Evolutionary conservation across 306 rosid species (phyloP).

Genomic region (Canavalia gladiata): DNA sequence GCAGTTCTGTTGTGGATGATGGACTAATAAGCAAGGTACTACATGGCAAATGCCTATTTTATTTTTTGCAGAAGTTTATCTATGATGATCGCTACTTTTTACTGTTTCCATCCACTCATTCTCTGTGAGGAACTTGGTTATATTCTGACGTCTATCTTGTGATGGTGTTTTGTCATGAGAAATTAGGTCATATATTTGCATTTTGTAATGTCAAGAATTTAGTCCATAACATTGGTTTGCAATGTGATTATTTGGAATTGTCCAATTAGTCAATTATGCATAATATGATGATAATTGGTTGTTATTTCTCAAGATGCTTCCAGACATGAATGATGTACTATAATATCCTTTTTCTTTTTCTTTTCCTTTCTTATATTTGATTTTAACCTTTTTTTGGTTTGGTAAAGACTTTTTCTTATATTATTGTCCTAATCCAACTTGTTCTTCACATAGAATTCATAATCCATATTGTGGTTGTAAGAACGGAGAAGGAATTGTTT

Average conservation of each 20-base stretch:
- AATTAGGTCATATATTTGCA: neutral
- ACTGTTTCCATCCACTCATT: slow-evolving; percentile 11
- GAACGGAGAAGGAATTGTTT: no score
- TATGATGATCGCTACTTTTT: neutral
- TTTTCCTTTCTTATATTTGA: slow-evolving; percentile 17
- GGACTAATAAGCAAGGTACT: slow-evolving; percentile 93
- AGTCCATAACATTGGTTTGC: neutral
- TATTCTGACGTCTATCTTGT: neutral
- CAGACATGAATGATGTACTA: neutral
- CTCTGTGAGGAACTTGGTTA: neutral
- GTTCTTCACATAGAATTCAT: slow-evolving; percentile 9
- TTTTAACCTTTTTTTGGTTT: neutral
- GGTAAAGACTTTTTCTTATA: neutral
- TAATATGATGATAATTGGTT: neutral
- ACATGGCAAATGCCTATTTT: slow-evolving; percentile 23
- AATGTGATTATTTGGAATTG: neutral
- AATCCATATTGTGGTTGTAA: slow-evolving; percentile 20
- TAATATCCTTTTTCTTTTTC: neutral
- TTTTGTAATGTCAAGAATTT: slow-evolving; percentile 2
- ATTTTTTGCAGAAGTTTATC: neutral
- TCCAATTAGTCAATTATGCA: neutral
- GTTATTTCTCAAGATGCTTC: slow-evolving; percentile 16
- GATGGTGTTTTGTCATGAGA: neutral
- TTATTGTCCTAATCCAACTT: neutral
- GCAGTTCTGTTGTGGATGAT: slow-evolving; percentile 93